Evolutionary conservation across 306 rosid genomes (phyloP).

Genomic region (Cucurbita argyrosperma): DNA sequence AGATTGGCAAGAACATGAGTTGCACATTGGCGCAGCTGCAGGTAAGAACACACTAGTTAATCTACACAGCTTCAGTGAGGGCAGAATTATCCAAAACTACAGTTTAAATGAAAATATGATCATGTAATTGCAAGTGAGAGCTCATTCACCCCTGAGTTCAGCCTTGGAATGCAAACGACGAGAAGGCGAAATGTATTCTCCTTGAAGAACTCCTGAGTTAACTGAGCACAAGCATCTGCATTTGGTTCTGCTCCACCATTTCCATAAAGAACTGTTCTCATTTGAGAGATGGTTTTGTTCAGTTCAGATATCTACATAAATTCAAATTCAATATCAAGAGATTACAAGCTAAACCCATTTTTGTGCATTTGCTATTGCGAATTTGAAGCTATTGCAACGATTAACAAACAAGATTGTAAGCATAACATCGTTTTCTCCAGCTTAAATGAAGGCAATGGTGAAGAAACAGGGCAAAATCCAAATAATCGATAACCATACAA

Average conservation of each 20-base stretch:
- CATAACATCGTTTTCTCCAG: background rate
- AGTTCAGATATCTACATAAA: constrained; percentile 25
- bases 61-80: background rate
- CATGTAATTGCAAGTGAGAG: background rate
- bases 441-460: background rate
- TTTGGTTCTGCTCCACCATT: constrained; percentile 39
- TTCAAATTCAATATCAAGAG: background rate
- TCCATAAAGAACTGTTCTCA: constrained; percentile 45
- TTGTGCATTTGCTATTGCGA: background rate
- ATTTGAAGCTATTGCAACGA: background rate
- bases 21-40: constrained; percentile 44
- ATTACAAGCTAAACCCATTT: background rate
- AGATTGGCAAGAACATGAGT: constrained; percentile 53
- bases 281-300: constrained; percentile 27
- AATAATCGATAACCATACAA: background rate
- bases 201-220: constrained; percentile 47
- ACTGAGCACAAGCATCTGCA: constrained; percentile 41
- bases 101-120: background rate
- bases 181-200: constrained; percentile 44
- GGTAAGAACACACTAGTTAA: background rate
- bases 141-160: constrained; percentile 37
- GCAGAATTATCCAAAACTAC: background rate
- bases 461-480: background rate
- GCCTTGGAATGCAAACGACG: constrained; percentile 26
- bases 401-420: background rate